Base-by-base conservation (phyloP, 2,329 filamentous ascomycete species). In the Dothideomycetidae sp. region DNA sequence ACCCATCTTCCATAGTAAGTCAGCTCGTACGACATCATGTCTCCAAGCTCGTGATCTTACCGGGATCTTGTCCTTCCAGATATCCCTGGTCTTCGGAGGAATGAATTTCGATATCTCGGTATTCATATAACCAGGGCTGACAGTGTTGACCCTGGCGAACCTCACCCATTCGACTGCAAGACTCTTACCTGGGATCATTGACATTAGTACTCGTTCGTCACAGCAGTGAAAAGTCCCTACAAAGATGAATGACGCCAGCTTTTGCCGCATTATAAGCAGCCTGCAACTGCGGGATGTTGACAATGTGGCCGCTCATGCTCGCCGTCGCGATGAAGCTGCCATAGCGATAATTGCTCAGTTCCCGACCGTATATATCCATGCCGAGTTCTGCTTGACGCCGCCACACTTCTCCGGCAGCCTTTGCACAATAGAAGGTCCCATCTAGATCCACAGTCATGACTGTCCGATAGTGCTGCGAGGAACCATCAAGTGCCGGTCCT, bases 281-380 rank as follows among this genome's bases (percentile, higher is more conserved):
- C 60, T 86, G 81, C 47, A 76, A 53, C 60, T 85, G 80, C 4
- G 81, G 81, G 41, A 82, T 68, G 53, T 85, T 86, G 54, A 75
- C 78, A 48, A 86, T 78, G 53, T 80, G 79, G 3, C 75, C 81
- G 47, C 73, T 79, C 71, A 88, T 86, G 41, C 74, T 80, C 1
- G 81, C 77, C 5, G 82, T 88, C 16, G 77, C 77, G 47, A 88
- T 74, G 56, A 88, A 54, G 31, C 46, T 49, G 14, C 52, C 52
- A 16, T 46, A 47, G 29, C 38, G 42, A 37, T 50, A 55, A 36
- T 50, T 48, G 26, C 48, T 26, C 17, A 54, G 40, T 26, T 45
- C 66, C 52, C 72, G 54, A 30, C 61, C 60, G 5, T 37, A 36
- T 33, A 44, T 46, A 16, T 73, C 72, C 1, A 73, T 77, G 14